phyloP scores from a whole-genome alignment of 2,329 filamentous ascomycete species.

The Aureobasidium sp. region DNA sequence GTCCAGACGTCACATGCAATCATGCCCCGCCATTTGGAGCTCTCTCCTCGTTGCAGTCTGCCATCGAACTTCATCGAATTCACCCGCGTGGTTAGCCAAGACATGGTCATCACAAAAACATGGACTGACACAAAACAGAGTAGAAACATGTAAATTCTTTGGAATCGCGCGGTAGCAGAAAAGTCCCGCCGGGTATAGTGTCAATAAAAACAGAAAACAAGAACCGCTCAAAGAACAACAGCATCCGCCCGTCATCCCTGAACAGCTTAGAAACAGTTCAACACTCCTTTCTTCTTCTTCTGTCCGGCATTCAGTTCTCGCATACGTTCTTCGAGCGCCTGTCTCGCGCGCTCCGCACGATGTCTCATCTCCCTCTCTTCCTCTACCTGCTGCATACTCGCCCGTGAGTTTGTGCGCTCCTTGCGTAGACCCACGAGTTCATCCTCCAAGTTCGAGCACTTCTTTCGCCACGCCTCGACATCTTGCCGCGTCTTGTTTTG shows the following conservation, averaged over 20 bases:
- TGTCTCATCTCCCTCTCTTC: constrained; percentile 91
- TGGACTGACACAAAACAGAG: background rate
- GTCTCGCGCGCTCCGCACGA: constrained; percentile 80
- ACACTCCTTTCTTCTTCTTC: constrained; percentile 86
- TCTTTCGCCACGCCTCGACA: constrained; percentile 84
- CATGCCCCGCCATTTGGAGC: constrained; percentile 6
- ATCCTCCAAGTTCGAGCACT: constrained; percentile 65
- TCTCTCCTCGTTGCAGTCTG: background rate
- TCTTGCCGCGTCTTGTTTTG: constrained; percentile 89
- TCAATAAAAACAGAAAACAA: background rate
- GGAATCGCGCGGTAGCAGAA: constrained; percentile 4
- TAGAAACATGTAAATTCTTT: constrained; percentile 1
- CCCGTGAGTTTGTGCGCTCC: constrained; percentile 50
- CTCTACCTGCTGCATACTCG: constrained; percentile 81
- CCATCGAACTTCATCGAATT: background rate
- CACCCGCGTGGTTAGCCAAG: constrained; percentile 6
- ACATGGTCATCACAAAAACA: background rate
- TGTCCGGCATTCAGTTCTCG: constrained; percentile 68
- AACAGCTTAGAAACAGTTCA: constrained; percentile 85
- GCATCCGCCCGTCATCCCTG: background rate
- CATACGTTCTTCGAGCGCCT: constrained; percentile 84
- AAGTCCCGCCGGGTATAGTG: constrained; percentile 11
- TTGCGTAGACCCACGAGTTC: constrained; percentile 61
- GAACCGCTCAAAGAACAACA: background rate
- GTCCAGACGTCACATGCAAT: constrained; percentile 5